phyloP scores from a whole-genome alignment of 2,329 filamentous ascomycete species.

The Exophiala bonariae region DNA sequence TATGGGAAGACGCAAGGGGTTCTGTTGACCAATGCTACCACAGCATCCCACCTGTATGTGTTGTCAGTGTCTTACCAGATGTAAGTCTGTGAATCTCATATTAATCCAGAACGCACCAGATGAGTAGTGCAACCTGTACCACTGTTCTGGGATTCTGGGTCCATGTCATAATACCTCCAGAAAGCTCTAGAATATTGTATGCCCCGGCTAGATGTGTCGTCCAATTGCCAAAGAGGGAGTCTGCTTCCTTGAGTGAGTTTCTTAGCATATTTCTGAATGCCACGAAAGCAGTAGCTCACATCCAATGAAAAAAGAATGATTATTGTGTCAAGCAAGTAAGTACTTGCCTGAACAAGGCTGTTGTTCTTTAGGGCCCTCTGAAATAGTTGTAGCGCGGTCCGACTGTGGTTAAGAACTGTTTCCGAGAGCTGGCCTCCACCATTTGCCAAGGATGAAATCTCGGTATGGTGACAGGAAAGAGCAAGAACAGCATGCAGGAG shows the following conservation, averaged over 20 bases:
- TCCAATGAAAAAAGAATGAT: constrained; percentile 6
- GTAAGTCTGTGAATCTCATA: not conserved
- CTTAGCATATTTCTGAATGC: not conserved
- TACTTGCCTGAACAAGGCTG: not conserved
- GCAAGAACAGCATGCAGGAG: constrained; percentile 12
- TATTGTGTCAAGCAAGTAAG: constrained; percentile 9
- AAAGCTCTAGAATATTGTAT: constrained; percentile 6
- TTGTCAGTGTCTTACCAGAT: not conserved
- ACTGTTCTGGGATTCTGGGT: constrained; percentile 1
- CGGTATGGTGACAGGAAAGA: constrained; percentile 10
- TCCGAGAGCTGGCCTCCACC: not conserved
- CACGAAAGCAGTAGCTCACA: not conserved
- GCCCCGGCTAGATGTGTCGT: constrained; percentile 6
- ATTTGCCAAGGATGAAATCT: not conserved
- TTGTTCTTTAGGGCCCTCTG: constrained; percentile 5
- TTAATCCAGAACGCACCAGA: constrained; percentile 4
- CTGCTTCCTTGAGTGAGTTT: constrained; percentile 2
- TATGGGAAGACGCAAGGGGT: constrained; percentile 10
- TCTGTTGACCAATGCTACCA: constrained; percentile 5
- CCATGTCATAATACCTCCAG: constrained; percentile 6
- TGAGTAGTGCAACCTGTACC: constrained; percentile 9
- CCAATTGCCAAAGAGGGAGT: constrained; percentile 7
- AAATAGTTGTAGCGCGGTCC: constrained; percentile 4
- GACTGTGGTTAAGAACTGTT: constrained; percentile 3
- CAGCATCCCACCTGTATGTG: constrained; percentile 11